phyloP scores from a whole-genome alignment of 768 basidiomycete species.

The Phylloporus sp. region DNA sequence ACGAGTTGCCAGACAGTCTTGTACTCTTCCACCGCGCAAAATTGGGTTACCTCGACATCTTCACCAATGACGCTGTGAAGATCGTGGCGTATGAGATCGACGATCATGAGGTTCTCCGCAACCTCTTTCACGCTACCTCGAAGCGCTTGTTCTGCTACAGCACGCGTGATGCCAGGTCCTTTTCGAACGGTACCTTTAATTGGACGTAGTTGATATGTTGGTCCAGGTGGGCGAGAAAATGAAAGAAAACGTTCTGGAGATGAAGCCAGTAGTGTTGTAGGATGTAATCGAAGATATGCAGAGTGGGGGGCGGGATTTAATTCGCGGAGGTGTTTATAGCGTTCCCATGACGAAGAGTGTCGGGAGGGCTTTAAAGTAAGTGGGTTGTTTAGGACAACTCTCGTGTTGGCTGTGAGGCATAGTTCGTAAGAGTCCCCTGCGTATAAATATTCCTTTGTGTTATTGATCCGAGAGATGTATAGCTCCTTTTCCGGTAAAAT shows the following conservation, averaged over 20 bases:
- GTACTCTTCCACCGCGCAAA: conserved; percentile 88
- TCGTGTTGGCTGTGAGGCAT: conserved; percentile 78
- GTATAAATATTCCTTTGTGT: conserved; percentile 70
- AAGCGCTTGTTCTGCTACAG: conserved; percentile 60
- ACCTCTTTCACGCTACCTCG: conserved; percentile 80
- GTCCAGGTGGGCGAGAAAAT: conserved; percentile 60
- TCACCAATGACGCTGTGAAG: conserved; percentile 81
- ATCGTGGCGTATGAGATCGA: conserved; percentile 93
- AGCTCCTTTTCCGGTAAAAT: conserved; percentile 51
- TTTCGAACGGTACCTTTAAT: conserved; percentile 92
- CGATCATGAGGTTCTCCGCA: conserved; percentile 98
- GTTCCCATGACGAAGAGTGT: conserved; percentile 55
- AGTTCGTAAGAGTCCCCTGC: conserved; percentile 92
- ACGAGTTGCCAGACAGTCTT: conserved; percentile 95
- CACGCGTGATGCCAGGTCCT: conserved; percentile 57
- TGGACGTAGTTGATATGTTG: conserved; percentile 79
- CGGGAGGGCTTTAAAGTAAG: conserved; percentile 10
- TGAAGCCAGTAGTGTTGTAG: conserved; percentile 75
- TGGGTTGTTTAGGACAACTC: conserved; percentile 44
- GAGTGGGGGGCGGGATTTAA: conserved; percentile 89
- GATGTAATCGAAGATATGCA: conserved; percentile 72
- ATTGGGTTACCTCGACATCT: conserved; percentile 75
- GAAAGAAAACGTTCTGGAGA: conserved; percentile 92
- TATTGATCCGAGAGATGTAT: conserved; percentile 67
- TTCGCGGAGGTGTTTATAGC: conserved; percentile 66